Evolutionary conservation across 2,329 filamentous ascomycete species (phyloP).

Genomic region (Ophiostoma tasmaniense): DNA sequence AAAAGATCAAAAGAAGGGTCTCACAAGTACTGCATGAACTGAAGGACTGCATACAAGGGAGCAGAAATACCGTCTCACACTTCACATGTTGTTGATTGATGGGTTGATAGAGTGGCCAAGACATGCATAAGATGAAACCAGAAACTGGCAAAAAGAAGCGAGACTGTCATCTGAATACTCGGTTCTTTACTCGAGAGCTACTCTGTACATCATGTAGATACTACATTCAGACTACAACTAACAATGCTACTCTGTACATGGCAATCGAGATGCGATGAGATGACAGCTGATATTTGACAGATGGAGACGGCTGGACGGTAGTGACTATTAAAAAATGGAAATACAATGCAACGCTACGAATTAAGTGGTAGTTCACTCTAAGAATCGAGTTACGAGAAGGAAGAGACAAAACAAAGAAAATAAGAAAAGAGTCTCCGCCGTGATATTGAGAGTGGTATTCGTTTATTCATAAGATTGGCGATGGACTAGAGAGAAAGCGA

Average conservation of each 20-base stretch:
- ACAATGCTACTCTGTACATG: background rate
- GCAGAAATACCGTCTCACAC: background rate
- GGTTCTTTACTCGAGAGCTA: too few relatives aligned
- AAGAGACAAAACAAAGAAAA: too few relatives aligned
- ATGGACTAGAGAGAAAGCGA: background rate
- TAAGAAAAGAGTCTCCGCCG: background rate
- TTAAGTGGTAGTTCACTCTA: background rate
- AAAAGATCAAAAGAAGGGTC: background rate
- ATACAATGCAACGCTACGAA: background rate
- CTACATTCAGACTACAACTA: background rate
- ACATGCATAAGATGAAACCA: background rate
- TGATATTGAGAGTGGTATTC: background rate
- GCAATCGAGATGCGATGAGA: background rate
- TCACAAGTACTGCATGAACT: background rate
- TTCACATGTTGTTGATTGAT: background rate
- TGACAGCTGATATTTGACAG: background rate
- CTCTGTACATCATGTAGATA: too few relatives aligned
- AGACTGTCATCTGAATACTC: background rate
- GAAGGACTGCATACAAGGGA: background rate
- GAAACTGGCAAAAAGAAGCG: slow-evolving; percentile 2
- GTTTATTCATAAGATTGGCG: background rate
- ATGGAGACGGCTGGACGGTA: background rate
- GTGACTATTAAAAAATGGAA: background rate
- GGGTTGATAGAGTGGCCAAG: background rate
- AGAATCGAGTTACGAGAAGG: too few relatives aligned